phyloP scores from a whole-genome alignment of 805 yeast genomes.

The Ogataea haglerorum region DNA sequence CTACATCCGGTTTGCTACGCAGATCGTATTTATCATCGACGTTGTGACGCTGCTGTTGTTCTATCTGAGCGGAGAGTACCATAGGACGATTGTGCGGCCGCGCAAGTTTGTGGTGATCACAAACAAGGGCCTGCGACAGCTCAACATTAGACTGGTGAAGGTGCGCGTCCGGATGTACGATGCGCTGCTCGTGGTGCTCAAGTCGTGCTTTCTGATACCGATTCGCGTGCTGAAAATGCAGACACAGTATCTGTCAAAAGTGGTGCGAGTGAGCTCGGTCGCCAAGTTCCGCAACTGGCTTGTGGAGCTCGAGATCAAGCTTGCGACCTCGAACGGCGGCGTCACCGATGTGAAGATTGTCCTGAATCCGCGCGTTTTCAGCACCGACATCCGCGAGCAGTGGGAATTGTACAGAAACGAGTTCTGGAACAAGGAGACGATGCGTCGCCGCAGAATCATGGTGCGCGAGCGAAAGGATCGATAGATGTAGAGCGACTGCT shows the following conservation, averaged over 20 bases:
- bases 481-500: background rate
- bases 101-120: constrained; percentile 76
- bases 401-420: constrained; percentile 95
- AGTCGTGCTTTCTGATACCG: constrained; percentile 16
- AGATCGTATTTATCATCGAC: constrained; percentile 58
- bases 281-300: constrained; percentile 23
- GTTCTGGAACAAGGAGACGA: constrained; percentile 86
- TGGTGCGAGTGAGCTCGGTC: constrained; percentile 9
- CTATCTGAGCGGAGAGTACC: constrained; percentile 86
- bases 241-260: constrained; percentile 3
- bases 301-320: constrained; percentile 23
- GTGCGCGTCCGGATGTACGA: constrained; percentile 43
- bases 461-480: constrained; percentile 17
- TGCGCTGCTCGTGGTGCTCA: constrained; percentile 20
- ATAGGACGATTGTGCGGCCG: constrained; percentile 78
- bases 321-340: constrained; percentile 51
- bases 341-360: constrained; percentile 77
- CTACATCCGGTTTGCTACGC: constrained; percentile 38
- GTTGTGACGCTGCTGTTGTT: constrained; percentile 70
- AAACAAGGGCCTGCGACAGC: constrained; percentile 82
- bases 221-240: constrained; percentile 15
- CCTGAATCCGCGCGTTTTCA: constrained; percentile 76
- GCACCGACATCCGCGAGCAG: constrained; percentile 79
- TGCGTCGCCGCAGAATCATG: constrained; percentile 45
- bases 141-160: constrained; percentile 74